Evolutionary conservation across 1,139 yeast species (phyloP), one percentile per base, ranked within the genome.

Genomic region (Meyerozyma athensensis): DNA sequence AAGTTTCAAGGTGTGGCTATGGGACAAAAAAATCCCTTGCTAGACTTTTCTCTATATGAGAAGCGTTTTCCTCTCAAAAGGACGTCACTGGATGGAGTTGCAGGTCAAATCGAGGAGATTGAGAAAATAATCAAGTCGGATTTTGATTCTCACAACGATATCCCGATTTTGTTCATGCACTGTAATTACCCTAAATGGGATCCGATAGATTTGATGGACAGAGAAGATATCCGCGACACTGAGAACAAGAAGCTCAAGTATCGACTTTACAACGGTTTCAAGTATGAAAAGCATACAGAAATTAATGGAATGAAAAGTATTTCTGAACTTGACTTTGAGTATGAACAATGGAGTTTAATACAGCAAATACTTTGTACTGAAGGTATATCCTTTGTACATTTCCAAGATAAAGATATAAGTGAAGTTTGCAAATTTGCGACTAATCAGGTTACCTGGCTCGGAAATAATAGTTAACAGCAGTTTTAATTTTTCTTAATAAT

Each of bases 281-380:
- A 50, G 5, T 59, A 54, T 36, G 35, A 48, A 26, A 37, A 38
- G 32, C 17, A 12, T 13, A 17, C 4, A 3, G 2, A 24, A 12
- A n/a, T 12, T 9, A 28, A 40, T n/a, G 46, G 42, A 2, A 14
- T 26, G 7, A 30, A 30, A 4, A 24, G 34, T 6, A 18, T 21
- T 5, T 45, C 46, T 26, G 42, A 49, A 13, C 42, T 45, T 9
- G 68, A 65, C 41, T 66, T 67, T 41, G 72, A 66, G 41, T 49
- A 52, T 18, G 59, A 57, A 33, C 66, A 61, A 45, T 66, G 72
- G 72, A 48, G 43, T 24, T 54, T 46, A 26, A 63, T 65, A 19
- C 52, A 59, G 23, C 44, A 46, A 7, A 50, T 54, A 2, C 39
- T 66, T 7, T 66, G 72, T 47, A 52, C 52, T 2, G 42, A 52